Base-by-base conservation (phyloP, 257 asterid genomes). In the Ilex asprella region DNA sequence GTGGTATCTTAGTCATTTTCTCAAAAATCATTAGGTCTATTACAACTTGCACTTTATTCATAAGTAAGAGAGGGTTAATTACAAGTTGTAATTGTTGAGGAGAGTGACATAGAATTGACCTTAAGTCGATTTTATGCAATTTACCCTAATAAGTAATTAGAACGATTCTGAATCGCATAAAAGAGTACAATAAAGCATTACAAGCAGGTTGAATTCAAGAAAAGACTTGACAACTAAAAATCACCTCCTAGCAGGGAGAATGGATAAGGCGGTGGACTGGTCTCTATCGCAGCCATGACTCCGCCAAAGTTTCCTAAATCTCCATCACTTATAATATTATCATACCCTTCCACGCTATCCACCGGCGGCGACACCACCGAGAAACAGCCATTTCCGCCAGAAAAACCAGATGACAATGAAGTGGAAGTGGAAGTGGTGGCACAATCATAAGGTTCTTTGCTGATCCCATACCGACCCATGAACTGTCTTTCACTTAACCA, bases 231-330 rank as follows among this genome's bases (percentile, higher is more conserved):
- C 49, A 50, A 54, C 65, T 74, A 64, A 64, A 69, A 69, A 10
- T 85, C 91, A 66, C 85, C 84, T 7, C 79, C 91, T 30, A 78
- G 68, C 73, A 83, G 72, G 31, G 91, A 83, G 64, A 86, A 83
- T 3, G 91, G 95, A 75, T 77, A 79, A 9, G 85, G 89, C 35
- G 82, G 89, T 55, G 70, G 60, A 35, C 69, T 65, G 30, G 70
- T 68, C 15, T 14, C 30, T 14, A 16, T 2, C 27, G 52, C 70
- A 31, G 54, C 72, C 72, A 76, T 91, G 62, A 65, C 75, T 16
- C 47, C 70, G 32, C 12, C 65, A 21, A 73, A 49, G 30, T 3
- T 58, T 57, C 76, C 41, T 8, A 35, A 4, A 35, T 35, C 41
- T 8, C 41, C 41, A 35, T 2, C 41, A 0, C 0, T 35, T 35